phyloP scores from a whole-genome alignment of 257 asterid species.

The Fraxinus anomala region DNA sequence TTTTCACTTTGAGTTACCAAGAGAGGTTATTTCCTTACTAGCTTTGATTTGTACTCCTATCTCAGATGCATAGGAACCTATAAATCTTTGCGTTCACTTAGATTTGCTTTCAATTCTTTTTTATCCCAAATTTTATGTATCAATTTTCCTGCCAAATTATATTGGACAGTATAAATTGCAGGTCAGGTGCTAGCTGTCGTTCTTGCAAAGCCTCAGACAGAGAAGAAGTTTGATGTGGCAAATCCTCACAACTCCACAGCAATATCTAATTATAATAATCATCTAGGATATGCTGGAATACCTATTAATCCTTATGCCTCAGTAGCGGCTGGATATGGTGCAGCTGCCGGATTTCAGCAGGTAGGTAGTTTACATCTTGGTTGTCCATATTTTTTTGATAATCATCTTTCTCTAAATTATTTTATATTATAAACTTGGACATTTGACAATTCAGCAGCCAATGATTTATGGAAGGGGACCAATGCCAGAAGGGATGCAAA shows the following conservation, averaged over 20 bases:
- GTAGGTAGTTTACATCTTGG: slow-evolving; percentile 50
- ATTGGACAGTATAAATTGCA: slow-evolving; percentile 35
- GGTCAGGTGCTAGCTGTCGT: slow-evolving; percentile 83
- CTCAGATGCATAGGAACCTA: neutral
- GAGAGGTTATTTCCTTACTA: too few relatives aligned
- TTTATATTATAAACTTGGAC: slow-evolving; percentile 13
- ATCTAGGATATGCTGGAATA: slow-evolving; percentile 80
- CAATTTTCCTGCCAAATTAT: slow-evolving; percentile 21
- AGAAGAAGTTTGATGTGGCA: slow-evolving; percentile 68
- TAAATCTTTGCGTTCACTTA: neutral
- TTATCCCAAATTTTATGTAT: neutral
- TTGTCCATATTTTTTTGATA: neutral
- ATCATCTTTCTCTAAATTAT: slow-evolving; percentile 4
- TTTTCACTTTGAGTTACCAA: too few relatives aligned
- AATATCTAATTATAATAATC: slow-evolving; percentile 69
- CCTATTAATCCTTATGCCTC: slow-evolving; percentile 78
- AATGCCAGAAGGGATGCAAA: slow-evolving; percentile 98
- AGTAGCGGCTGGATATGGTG: slow-evolving; percentile 67
- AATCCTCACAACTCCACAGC: slow-evolving; percentile 54
- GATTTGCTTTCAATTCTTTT: neutral
- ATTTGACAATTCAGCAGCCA: slow-evolving; percentile 52
- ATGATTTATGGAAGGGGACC: slow-evolving; percentile 97
- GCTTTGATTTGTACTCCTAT: too few relatives aligned
- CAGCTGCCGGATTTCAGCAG: slow-evolving; percentile 81
- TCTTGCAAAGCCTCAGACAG: slow-evolving; percentile 96